Percentiles rank a stretch among this genome's conserved stretches.
Evolutionary conservation across 73 alveolate genomes (phyloP).

Genomic region (Stentor roeselii): DNA sequence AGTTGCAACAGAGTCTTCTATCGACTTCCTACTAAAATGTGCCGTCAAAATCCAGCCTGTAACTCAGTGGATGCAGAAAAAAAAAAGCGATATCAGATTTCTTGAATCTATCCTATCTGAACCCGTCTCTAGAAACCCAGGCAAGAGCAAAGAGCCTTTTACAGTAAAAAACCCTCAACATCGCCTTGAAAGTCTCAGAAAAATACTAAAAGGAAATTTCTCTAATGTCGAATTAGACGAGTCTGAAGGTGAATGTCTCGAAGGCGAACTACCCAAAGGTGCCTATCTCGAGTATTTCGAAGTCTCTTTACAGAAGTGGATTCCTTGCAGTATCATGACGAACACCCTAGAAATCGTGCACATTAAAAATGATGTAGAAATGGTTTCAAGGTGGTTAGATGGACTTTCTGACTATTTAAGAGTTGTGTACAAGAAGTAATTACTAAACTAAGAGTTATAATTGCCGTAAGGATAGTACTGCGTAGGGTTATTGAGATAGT

Average conservation of each 20-base stretch:
- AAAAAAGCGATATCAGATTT: background rate
- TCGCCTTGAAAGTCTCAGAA: background rate
- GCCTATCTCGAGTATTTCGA: background rate
- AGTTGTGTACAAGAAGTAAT: background rate
- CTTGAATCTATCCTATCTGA: background rate
- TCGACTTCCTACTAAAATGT: background rate
- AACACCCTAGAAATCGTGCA: background rate
- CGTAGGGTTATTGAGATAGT: constrained; percentile 5
- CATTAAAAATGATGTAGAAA: background rate
- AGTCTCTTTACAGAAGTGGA: background rate
- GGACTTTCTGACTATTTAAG: background rate
- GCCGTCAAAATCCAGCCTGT: background rate
- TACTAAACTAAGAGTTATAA: background rate
- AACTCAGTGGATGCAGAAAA: background rate
- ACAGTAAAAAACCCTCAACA: background rate
- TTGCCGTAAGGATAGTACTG: constrained; percentile 8
- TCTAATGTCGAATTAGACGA: background rate
- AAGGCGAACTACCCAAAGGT: background rate
- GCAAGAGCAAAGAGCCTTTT: background rate
- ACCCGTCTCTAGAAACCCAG: background rate
- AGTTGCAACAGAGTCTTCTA: background rate
- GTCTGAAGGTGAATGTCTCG: background rate
- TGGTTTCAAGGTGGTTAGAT: background rate
- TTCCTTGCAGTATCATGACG: background rate
- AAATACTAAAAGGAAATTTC: background rate